A percentile compares a stretch with the other conserved stretches of the same genome.
Conservation (phyloP, 2,329 filamentous ascomycete species). For the Colletotrichum navitas region DNA sequence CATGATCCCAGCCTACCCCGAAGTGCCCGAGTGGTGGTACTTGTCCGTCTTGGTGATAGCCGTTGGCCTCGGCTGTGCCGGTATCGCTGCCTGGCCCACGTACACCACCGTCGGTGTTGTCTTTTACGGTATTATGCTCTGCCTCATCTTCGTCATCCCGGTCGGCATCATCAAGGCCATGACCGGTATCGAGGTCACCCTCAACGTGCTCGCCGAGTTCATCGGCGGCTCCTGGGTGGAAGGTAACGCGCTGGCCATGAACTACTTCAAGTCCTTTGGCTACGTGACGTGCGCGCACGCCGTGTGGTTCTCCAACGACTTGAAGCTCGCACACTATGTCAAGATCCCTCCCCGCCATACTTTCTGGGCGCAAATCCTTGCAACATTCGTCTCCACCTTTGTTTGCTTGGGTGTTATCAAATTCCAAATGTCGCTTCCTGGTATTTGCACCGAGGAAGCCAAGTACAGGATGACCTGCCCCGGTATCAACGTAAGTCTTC, state of each 20-base stretch:
- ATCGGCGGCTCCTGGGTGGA: constrained; percentile 64
- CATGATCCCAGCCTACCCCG: constrained; percentile 51
- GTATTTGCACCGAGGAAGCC: constrained; percentile 54
- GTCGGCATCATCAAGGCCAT: constrained; percentile 66
- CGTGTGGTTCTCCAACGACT: constrained; percentile 48
- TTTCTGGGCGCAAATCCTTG: constrained; percentile 70
- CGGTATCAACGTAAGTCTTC: constrained; percentile 46
- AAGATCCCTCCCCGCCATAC: constrained; percentile 73
- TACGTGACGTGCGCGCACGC: constrained; percentile 47
- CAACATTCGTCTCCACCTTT: constrained; percentile 65
- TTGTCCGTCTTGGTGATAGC: constrained; percentile 56
- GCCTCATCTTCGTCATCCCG: constrained; percentile 64
- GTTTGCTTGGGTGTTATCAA: constrained; percentile 64
- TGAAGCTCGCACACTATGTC: constrained; percentile 67
- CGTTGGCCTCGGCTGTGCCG: constrained; percentile 60
- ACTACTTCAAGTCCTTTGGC: constrained; percentile 67
- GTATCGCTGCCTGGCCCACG: constrained; percentile 62
- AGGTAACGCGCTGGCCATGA: constrained; percentile 66
- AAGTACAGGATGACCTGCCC: constrained; percentile 55
- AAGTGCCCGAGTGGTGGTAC: constrained; percentile 70
- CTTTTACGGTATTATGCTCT: constrained; percentile 64
- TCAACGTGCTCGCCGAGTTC: constrained; percentile 67
- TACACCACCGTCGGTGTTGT: constrained; percentile 65
- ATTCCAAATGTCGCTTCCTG: constrained; percentile 56
- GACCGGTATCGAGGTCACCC: constrained; percentile 64